These are phyloP conservation scores for Fereydounia khargensis DNA, from an alignment of 1,284 basidiomycete genomes.

Conservation along the genomic window DNA sequence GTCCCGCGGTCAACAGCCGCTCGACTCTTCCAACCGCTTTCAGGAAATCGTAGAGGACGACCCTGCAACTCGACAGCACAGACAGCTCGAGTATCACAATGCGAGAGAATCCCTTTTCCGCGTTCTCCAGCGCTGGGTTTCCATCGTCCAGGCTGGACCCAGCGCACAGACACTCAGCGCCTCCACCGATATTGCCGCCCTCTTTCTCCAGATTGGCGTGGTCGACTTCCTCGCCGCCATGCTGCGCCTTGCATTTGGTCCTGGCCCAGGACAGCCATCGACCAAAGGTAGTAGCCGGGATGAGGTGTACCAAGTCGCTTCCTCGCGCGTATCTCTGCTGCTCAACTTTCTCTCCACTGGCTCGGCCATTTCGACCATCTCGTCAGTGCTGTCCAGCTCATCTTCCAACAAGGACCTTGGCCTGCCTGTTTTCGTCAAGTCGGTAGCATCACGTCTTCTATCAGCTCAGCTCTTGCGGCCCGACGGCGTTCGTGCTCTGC, in stretches of 20 bases:
- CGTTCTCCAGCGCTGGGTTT: not conserved
- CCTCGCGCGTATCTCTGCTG: not conserved
- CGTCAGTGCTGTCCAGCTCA: conserved; percentile 15
- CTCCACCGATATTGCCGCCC: conserved; percentile 2
- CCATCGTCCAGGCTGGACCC: not conserved
- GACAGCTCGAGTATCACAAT: conserved; percentile 4
- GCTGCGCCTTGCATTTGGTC: conserved; percentile 25
- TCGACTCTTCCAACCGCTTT: conserved; percentile 16
- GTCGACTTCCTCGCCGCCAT: conserved; percentile 18
- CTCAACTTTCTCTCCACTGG: conserved; percentile 13
- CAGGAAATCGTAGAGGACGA: conserved; percentile 24
- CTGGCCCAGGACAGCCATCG: not conserved
- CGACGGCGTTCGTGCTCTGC: conserved; percentile 46
- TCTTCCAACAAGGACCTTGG: conserved; percentile 8
- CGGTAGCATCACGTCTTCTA: conserved; percentile 32
- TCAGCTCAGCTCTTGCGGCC: conserved; percentile 47
- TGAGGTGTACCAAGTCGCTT: not conserved
- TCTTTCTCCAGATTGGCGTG: not conserved
- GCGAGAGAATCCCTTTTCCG: conserved; percentile 7
- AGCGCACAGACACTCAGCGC: not conserved
- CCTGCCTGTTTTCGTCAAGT: conserved; percentile 29
- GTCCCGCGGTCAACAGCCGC: not conserved
- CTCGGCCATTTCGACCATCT: conserved; percentile 31
- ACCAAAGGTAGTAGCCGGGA: not conserved
- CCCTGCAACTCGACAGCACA: conserved; percentile 4